These are phyloP conservation scores for Aegle marmelos DNA, from an alignment of 345 rosid genomes.

Conservation along the genomic window DNA sequence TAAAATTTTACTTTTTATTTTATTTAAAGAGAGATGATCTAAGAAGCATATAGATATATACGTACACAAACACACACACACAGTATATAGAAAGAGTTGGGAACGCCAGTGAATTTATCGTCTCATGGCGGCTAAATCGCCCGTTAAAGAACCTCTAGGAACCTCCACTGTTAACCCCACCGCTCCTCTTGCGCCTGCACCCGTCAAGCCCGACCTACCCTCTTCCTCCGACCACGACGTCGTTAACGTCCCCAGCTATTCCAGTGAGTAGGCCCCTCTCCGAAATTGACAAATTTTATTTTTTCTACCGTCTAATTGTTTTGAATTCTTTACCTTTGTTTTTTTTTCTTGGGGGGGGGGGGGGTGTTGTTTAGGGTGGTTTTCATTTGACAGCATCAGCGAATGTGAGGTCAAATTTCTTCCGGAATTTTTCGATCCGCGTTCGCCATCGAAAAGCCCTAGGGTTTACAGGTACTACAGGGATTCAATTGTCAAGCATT, in stretches of 20 bases:
- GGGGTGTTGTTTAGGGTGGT: constrained; percentile 91
- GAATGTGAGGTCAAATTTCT: constrained; percentile 75
- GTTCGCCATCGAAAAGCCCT: constrained; percentile 65
- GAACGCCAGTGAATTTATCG: too few species aligned
- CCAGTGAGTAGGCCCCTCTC: constrained; percentile 46
- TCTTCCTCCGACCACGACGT: constrained; percentile 29
- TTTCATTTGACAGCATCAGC: constrained; percentile 56
- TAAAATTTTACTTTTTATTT: too few species aligned
- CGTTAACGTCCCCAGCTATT: constrained; percentile 71
- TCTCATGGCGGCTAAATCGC: constrained; percentile 36
- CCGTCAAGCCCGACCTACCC: constrained; percentile 29
- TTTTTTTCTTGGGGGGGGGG: background rate
- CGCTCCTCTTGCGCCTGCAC: constrained; percentile 10
- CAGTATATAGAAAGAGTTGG: too few species aligned
- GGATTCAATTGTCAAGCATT: constrained; percentile 70
- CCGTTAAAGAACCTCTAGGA: constrained; percentile 26
- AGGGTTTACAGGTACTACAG: constrained; percentile 58
- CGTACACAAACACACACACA: too few species aligned
- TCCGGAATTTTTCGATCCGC: constrained; percentile 75
- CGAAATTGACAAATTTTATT: too few species aligned
- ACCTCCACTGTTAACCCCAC: constrained; percentile 21
- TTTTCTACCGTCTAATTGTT: background rate
- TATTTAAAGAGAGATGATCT: too few species aligned
- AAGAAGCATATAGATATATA: too few species aligned
- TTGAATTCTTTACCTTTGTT: background rate